Evolutionary conservation across 163 green algal species (phyloP).

Genomic region (Prototheca wickerhamii): DNA sequence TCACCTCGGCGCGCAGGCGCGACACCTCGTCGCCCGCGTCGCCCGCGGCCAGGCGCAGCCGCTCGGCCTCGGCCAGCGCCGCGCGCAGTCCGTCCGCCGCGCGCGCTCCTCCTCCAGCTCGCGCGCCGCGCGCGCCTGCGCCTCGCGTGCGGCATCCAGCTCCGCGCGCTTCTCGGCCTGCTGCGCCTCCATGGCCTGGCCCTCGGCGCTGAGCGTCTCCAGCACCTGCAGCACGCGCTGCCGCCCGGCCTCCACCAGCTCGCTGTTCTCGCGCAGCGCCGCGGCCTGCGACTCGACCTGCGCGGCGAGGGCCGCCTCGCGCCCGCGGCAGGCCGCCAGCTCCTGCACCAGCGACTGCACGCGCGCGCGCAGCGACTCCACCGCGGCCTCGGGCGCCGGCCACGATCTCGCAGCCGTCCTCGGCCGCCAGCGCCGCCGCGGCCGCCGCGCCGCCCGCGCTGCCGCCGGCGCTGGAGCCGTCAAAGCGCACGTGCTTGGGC

Average conservation of each 20-base stretch:
- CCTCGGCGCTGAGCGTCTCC: background rate
- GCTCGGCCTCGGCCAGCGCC: no score
- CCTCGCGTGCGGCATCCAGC: background rate
- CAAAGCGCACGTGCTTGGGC: no score
- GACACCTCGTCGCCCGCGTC: no score
- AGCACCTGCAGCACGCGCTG: conserved; percentile 1
- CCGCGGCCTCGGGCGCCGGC: background rate
- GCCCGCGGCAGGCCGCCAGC: background rate
- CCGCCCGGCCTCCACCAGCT: background rate
- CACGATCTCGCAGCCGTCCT: no score
- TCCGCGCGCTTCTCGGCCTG: background rate
- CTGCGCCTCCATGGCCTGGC: conserved; percentile 1
- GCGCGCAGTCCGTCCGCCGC: no score
- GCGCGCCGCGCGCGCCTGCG: background rate
- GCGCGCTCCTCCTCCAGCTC: background rate
- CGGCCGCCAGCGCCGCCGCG: no score
- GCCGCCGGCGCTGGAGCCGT: no score
- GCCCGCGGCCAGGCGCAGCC: no score
- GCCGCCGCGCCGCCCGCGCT: no score
- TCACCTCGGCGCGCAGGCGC: no score
- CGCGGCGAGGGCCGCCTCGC: background rate
- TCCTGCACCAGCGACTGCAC: background rate
- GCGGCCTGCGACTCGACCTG: background rate
- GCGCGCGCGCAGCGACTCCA: background rate
- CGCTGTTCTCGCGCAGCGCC: background rate